Evolutionary conservation across 1,284 basidiomycete genomes (phyloP).

Genomic region (Golubevia pallescens): DNA sequence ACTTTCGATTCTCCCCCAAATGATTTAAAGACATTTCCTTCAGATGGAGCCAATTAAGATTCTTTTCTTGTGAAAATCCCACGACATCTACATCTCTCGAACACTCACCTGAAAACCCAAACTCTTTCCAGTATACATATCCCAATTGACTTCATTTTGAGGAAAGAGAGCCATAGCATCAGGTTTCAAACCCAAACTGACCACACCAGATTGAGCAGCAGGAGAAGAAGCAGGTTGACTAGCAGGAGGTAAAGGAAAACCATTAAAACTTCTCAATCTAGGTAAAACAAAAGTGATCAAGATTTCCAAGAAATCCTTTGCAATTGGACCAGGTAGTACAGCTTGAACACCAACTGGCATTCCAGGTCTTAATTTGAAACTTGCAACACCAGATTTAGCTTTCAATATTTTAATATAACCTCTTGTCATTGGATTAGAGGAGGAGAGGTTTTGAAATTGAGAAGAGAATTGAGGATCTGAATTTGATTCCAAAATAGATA

Average conservation of each 20-base stretch:
- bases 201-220: conserved; percentile 81
- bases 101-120: conserved; percentile 48
- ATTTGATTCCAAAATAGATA: conserved; percentile 68
- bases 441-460: not conserved
- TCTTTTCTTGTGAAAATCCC: too few species aligned
- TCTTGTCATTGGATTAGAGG: not conserved
- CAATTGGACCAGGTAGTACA: conserved; percentile 82
- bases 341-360: conserved; percentile 87
- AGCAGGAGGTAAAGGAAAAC: conserved; percentile 74
- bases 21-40: too few species aligned
- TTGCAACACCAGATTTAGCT: conserved; percentile 47
- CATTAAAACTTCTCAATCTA: conserved; percentile 85
- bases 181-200: conserved; percentile 83
- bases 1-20: too few species aligned
- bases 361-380: conserved; percentile 83
- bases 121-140: conserved; percentile 53
- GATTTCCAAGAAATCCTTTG: conserved; percentile 90
- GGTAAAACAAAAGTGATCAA: conserved; percentile 94
- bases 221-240: conserved; percentile 64
- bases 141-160: conserved; percentile 61
- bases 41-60: too few species aligned
- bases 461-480: conserved; percentile 23
- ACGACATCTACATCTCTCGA: too few species aligned
- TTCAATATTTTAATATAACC: conserved; percentile 53
- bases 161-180: conserved; percentile 90